These are phyloP conservation scores for Xylaria bambusicola DNA, from an alignment of 495 filamentous ascomycete species.

Conservation along the genomic window DNA sequence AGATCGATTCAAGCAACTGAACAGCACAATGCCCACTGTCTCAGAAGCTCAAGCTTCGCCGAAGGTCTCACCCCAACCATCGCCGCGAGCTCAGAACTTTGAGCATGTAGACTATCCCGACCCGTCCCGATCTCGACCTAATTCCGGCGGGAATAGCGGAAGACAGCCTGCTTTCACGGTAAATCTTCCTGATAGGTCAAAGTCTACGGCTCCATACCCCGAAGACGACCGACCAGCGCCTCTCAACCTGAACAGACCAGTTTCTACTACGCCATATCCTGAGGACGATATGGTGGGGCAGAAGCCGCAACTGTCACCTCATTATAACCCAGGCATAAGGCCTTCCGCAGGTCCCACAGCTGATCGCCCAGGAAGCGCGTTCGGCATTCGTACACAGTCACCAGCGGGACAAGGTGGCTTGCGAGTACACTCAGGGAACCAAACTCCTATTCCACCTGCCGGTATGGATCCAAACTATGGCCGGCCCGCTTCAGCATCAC, in stretches of 20 bases:
- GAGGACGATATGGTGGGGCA: conserved; percentile 46
- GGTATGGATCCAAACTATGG: conserved; percentile 32
- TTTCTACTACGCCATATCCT: conserved; percentile 54
- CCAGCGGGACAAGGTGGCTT: conserved; percentile 22
- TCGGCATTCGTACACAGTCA: conserved; percentile 58
- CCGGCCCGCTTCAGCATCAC: conserved; percentile 32
- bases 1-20: conserved; percentile 58
- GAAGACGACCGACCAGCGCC: conserved; percentile 55
- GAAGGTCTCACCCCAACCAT: conserved; percentile 31
- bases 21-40: conserved; percentile 55
- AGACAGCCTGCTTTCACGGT: conserved; percentile 50
- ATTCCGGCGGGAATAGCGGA: conserved; percentile 44
- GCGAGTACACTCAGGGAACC: conserved; percentile 24
- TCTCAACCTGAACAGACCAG: conserved; percentile 34
- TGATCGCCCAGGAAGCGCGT: conserved; percentile 66
- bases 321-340: conserved; percentile 40
- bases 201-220: conserved; percentile 67
- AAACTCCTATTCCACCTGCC: conserved; percentile 34
- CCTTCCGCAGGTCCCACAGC: conserved; percentile 45
- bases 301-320: conserved; percentile 33
- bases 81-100: conserved; percentile 40
- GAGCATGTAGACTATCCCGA: conserved; percentile 66
- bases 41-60: conserved; percentile 34
- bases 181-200: conserved; percentile 45
- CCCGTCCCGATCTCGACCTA: conserved; percentile 44